Evolutionary conservation across 2,329 filamentous ascomycete genomes (phyloP), one percentile per base, ranked within the genome.

Genomic region (Neonectria coccinea): DNA sequence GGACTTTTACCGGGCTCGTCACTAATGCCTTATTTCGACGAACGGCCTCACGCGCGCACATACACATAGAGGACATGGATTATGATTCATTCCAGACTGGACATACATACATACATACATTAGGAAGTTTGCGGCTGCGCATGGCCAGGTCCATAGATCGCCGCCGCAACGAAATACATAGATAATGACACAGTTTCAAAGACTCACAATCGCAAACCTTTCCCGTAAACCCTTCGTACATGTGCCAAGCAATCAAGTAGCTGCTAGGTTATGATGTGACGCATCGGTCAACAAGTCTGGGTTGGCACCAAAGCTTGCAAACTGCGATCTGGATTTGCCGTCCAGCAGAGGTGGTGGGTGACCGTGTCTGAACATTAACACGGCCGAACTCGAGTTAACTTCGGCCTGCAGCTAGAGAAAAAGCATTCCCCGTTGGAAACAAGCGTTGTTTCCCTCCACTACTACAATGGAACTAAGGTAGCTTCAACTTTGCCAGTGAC

Each of bases 11-110:
- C 18, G 29, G 33, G 47, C 39, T 48, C 22, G 22, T 36, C 52
- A 57, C 20, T 58, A 57, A 54, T 57, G 60, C 41, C 47, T 58
- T 53, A 39, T 53, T 48, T 48, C 6, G 59, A 51, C 52, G 44
- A 39, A 5, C 14, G 36, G 52, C 45, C 51, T 51, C 20, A 44
- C 36, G 22, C 53, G 31, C 41, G 51, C 27, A 56, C 31, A 18
- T 42, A 59, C 9, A 53, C 18, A 59, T 56, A 61, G 52, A 55
- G 42, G 52, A n/a, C 42, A 20, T 29, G 39, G 45, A 56, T 61
- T 36, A 54, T 42, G 44, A 56, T n/a, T 44, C 44, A 31, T 55
- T 10, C 14, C 25, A 56, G 33, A 52, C 31, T 36, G 47, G 51
- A 39, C 31, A 54, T 33, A 51, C 25, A 39, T 31, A 25, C 5